phyloP scores from a whole-genome alignment of 305 asterid species.

The Solanum hybrid region DNA sequence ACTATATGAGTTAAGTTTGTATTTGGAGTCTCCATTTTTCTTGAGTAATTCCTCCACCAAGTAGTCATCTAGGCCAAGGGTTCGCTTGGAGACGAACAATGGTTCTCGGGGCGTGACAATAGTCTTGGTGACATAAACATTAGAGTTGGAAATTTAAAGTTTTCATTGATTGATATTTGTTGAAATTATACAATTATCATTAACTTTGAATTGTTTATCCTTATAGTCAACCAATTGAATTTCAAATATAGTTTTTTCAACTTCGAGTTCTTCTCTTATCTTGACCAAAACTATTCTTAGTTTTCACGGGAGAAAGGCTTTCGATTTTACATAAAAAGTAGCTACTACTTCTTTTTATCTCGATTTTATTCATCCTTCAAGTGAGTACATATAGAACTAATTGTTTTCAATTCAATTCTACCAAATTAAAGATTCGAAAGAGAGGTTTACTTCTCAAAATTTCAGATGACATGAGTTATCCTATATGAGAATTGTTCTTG shows the following conservation, averaged over 20 bases:
- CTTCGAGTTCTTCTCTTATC: not conserved
- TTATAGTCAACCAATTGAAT: not conserved
- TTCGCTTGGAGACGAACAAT: not conserved
- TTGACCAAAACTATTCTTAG: not conserved
- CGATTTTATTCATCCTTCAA: not conserved
- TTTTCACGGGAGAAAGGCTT: not conserved
- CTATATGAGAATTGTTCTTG: not conserved
- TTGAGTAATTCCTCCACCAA: not conserved
- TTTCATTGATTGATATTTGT: not conserved
- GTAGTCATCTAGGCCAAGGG: not conserved
- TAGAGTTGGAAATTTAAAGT: not conserved
- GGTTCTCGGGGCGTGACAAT: not conserved
- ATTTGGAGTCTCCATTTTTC: not conserved
- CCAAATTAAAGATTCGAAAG: not conserved
- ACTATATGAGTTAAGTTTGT: not conserved
- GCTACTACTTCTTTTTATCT: not conserved
- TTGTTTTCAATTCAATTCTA: not conserved
- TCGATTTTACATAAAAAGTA: not conserved
- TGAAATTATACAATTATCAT: not conserved
- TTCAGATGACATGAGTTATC: not conserved
- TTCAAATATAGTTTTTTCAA: no score
- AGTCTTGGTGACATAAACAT: not conserved
- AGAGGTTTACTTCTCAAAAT: not conserved
- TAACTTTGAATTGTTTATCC: not conserved
- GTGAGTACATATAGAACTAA: not conserved